These are phyloP conservation scores for Metarhizium humberi DNA, from an alignment of 2,329 filamentous ascomycete species.

Conservation along the genomic window DNA sequence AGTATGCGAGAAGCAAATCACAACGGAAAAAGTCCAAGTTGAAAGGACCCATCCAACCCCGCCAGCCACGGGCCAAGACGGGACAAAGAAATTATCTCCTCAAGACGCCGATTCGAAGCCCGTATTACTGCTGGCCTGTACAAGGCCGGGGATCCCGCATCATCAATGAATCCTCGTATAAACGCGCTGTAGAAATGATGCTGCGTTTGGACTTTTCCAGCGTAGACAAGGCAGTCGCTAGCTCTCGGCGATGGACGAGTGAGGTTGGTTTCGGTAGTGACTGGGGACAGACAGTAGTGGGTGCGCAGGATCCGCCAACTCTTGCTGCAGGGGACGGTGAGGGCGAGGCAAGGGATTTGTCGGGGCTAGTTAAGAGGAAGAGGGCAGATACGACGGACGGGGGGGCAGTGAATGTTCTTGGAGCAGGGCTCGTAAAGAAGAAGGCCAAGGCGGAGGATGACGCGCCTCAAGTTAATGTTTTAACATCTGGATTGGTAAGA, in stretches of 20 bases:
- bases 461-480: constrained; percentile 31
- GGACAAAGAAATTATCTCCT: constrained; percentile 39
- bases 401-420: constrained; percentile 35
- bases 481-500: constrained; percentile 39
- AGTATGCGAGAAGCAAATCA: constrained; percentile 21
- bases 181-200: constrained; percentile 58
- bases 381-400: constrained; percentile 18
- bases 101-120: constrained; percentile 40
- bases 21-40: constrained; percentile 35
- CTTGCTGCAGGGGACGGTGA: constrained; percentile 7
- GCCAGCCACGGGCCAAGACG: constrained; percentile 57
- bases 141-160: constrained; percentile 54
- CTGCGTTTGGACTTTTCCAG: constrained; percentile 67
- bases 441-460: constrained; percentile 35
- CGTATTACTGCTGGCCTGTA: constrained; percentile 57
- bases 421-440: constrained; percentile 39
- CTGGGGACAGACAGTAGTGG: constrained; percentile 44
- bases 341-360: constrained; percentile 34
- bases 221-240: constrained; percentile 50
- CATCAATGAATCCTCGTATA: constrained; percentile 55
- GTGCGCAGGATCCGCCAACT: constrained; percentile 24
- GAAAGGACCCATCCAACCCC: constrained; percentile 51
- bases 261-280: constrained; percentile 49
- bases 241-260: constrained; percentile 60
- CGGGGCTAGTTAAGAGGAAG: constrained; percentile 39